Percentiles rank a stretch among this genome's conserved stretches.
phyloP scores from a whole-genome alignment of 345 rosid species.

The Anastatica hierochuntica region DNA sequence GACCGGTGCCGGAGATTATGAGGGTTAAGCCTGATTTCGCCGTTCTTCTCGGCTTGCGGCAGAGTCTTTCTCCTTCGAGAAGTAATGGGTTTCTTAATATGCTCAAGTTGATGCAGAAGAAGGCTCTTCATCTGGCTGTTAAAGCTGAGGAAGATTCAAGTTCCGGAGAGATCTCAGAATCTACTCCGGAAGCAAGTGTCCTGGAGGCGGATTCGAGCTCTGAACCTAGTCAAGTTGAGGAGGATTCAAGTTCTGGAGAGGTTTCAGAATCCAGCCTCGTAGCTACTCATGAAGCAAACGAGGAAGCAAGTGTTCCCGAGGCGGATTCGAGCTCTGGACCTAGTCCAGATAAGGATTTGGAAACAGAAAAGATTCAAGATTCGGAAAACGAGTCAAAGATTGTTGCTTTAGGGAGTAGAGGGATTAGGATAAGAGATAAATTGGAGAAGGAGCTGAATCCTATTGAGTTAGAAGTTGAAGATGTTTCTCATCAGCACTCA shows the following conservation, averaged over 20 bases:
- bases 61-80: slow-evolving; percentile 77
- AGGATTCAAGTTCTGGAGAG: slow-evolving; percentile 14
- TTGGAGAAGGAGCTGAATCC: slow-evolving; percentile 62
- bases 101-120: slow-evolving; percentile 87
- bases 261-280: slow-evolving; percentile 3
- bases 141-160: slow-evolving; percentile 29
- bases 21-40: slow-evolving; percentile 72
- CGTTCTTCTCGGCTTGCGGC: slow-evolving; percentile 70
- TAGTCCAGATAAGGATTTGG: not conserved
- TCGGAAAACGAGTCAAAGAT: not conserved
- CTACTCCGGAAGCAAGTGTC: slow-evolving; percentile 1
- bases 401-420: slow-evolving; percentile 60
- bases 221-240: not conserved
- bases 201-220: slow-evolving; percentile 11
- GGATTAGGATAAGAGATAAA: slow-evolving; percentile 58
- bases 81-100: slow-evolving; percentile 90
- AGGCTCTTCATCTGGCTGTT: slow-evolving; percentile 46
- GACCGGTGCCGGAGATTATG: slow-evolving; percentile 60
- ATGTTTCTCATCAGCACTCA: slow-evolving; percentile 68
- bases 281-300: not conserved
- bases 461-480: slow-evolving; percentile 53
- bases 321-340: slow-evolving; percentile 3
- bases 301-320: slow-evolving; percentile 12
- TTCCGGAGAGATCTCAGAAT: not conserved
- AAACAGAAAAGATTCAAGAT: slow-evolving; percentile 3